Evolutionary conservation across 176 grass and related monocot genomes (phyloP).

Genomic region (Juncus effusus): DNA sequence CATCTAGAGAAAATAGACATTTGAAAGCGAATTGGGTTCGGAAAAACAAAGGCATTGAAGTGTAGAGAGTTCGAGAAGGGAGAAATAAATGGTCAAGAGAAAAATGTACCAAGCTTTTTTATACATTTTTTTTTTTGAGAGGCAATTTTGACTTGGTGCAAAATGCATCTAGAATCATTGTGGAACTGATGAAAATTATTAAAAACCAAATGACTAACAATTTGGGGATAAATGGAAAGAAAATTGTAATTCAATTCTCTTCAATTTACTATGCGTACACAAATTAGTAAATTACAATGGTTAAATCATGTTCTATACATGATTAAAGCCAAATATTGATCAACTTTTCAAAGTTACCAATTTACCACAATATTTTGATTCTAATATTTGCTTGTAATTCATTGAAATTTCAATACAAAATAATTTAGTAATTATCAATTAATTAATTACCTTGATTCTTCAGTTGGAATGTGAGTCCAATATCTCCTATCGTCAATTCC

Average conservation of each 20-base stretch:
- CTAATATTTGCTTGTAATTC: not conserved
- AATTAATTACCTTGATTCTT: slow-evolving; percentile 71
- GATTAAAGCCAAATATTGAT: not conserved
- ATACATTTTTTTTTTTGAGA: not conserved
- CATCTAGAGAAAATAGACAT: slow-evolving; percentile 9
- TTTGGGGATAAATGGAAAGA: not conserved
- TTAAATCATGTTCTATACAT: not conserved
- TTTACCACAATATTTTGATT: not conserved
- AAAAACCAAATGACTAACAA: not conserved
- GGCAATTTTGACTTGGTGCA: not conserved
- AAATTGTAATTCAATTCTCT: not conserved
- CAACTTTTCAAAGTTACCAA: slow-evolving; percentile 12
- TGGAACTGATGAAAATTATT: slow-evolving; percentile 6
- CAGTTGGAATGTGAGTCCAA: slow-evolving; percentile 55
- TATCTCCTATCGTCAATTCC: slow-evolving; percentile 78
- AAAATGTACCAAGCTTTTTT: slow-evolving; percentile 3
- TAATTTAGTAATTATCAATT: not conserved
- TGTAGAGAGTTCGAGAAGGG: slow-evolving; percentile 1
- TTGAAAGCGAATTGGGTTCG: slow-evolving; percentile 7
- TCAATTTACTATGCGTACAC: slow-evolving; percentile 7
- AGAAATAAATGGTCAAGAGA: not conserved
- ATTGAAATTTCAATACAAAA: slow-evolving; percentile 9
- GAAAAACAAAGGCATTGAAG: slow-evolving; percentile 5
- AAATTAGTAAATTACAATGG: not conserved
- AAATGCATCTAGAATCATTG: not conserved